These are phyloP conservation scores for Pichia sp. DNA, from an alignment of 1,139 yeast species.

Conservation along the genomic window DNA sequence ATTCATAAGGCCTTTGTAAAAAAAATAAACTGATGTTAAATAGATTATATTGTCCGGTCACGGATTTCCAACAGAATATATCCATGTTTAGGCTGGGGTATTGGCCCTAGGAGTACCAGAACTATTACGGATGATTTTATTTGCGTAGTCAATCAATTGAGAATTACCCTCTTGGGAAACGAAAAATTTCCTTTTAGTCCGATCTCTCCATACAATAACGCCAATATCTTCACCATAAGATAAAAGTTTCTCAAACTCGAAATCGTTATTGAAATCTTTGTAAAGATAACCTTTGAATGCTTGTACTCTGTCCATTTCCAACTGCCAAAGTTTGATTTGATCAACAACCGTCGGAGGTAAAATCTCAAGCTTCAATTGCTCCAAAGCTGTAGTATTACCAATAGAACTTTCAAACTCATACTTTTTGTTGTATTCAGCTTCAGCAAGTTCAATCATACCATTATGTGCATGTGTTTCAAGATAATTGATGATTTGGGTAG, in stretches of 20 bases:
- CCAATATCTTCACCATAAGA: constrained; percentile 89
- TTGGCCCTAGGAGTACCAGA: constrained; percentile 15
- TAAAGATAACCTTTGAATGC: constrained; percentile 85
- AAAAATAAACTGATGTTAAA: not conserved
- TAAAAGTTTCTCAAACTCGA: constrained; percentile 69
- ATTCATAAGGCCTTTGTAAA: not conserved
- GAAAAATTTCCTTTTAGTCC: constrained; percentile 63
- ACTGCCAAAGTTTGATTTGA: constrained; percentile 93
- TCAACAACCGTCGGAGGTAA: constrained; percentile 95
- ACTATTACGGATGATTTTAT: constrained; percentile 45
- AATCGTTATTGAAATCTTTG: constrained; percentile 73
- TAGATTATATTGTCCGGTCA: not conserved
- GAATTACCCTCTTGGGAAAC: constrained; percentile 82
- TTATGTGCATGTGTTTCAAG: constrained; percentile 92
- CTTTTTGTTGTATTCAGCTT: constrained; percentile 61
- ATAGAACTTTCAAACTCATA: constrained; percentile 56
- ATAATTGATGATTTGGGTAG: constrained; percentile 89
- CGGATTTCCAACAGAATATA: too few relatives aligned
- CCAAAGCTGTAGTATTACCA: constrained; percentile 25
- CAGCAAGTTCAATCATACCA: constrained; percentile 74
- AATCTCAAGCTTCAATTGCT: constrained; percentile 48
- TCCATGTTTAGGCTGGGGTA: constrained; percentile 12
- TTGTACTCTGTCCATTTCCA: constrained; percentile 88
- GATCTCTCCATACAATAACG: constrained; percentile 80
- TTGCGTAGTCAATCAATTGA: constrained; percentile 84